phyloP scores from a whole-genome alignment of 2,329 filamentous ascomycete species.

The Ophiostoma montium region DNA sequence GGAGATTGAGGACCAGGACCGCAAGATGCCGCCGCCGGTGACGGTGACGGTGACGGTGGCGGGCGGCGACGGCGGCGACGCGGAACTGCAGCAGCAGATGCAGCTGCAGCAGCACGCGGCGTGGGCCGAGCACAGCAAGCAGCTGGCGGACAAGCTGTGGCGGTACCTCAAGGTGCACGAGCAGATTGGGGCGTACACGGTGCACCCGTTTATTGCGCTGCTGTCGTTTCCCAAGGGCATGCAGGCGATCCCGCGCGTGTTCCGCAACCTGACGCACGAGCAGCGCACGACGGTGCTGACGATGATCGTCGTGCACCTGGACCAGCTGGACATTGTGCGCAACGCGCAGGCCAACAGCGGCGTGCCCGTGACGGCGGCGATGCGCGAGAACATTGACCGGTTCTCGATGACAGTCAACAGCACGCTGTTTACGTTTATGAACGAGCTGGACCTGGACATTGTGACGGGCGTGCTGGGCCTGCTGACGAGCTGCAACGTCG shows the following conservation, averaged over 20 bases:
- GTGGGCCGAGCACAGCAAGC: conserved; percentile 58
- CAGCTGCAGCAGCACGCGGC: conserved; percentile 64
- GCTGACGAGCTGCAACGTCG: conserved; percentile 70
- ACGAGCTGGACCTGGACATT: conserved; percentile 79
- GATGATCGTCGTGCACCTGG: conserved; percentile 87
- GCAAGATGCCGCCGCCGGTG: conserved; percentile 52
- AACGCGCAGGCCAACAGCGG: conserved; percentile 61
- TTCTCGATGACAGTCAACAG: conserved; percentile 84
- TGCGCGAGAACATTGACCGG: conserved; percentile 84
- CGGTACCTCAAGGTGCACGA: conserved; percentile 80
- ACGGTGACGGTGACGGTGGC: no score
- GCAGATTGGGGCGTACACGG: conserved; percentile 61
- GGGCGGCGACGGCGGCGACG: conserved; percentile 28
- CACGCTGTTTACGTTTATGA: conserved; percentile 76
- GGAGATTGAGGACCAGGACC: conserved; percentile 86
- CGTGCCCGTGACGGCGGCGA: conserved; percentile 24
- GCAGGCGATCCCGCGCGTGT: conserved; percentile 86
- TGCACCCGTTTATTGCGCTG: conserved; percentile 92
- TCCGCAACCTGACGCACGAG: conserved; percentile 82
- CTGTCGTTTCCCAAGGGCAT: conserved; percentile 92
- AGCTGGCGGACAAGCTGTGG: conserved; percentile 75
- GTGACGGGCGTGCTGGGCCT: conserved; percentile 81
- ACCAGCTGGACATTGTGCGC: conserved; percentile 79
- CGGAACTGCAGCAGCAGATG: conserved; percentile 53
- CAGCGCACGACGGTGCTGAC: conserved; percentile 92